Percentiles rank a stretch among this genome's conserved stretches.
Evolutionary conservation across 164 flowering plant genomes (phyloP).

Genomic region (Stephania yunnanensis): DNA sequence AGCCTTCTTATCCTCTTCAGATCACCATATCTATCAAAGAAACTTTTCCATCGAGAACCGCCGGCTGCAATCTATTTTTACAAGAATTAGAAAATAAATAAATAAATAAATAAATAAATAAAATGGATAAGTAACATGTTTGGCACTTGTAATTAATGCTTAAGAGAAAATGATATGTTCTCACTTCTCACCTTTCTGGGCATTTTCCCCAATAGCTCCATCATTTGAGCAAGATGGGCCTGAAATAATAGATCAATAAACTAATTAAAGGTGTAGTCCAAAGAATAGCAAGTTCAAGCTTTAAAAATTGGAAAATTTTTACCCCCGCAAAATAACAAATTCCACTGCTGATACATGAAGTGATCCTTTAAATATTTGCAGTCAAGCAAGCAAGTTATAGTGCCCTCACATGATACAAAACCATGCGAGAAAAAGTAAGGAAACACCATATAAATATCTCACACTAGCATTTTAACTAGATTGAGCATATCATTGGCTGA

Average conservation of each 20-base stretch:
- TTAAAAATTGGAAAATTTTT: background rate
- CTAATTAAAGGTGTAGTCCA: background rate
- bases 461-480: too few species aligned
- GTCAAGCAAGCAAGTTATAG: too few species aligned
- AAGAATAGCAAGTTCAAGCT: background rate
- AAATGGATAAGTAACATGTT: too few species aligned
- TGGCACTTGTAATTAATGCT: too few species aligned
- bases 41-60: constrained; percentile 77
- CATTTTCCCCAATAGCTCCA: constrained; percentile 94
- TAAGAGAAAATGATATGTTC: constrained; percentile 7
- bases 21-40: constrained; percentile 87
- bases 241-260: constrained; percentile 24
- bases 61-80: constrained; percentile 59
- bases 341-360: too few species aligned
- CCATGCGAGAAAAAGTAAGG: too few species aligned
- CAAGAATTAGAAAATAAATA: background rate
- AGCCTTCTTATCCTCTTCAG: constrained; percentile 83
- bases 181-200: constrained; percentile 86
- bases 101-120: too few species aligned
- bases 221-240: constrained; percentile 98
- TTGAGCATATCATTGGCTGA: too few species aligned
- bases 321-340: too few species aligned
- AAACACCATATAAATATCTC: too few species aligned
- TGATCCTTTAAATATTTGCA: too few species aligned
- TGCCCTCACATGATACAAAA: too few species aligned